phyloP scores from a whole-genome alignment of 176 grass and related monocot genomes.

The Carex pumila region DNA sequence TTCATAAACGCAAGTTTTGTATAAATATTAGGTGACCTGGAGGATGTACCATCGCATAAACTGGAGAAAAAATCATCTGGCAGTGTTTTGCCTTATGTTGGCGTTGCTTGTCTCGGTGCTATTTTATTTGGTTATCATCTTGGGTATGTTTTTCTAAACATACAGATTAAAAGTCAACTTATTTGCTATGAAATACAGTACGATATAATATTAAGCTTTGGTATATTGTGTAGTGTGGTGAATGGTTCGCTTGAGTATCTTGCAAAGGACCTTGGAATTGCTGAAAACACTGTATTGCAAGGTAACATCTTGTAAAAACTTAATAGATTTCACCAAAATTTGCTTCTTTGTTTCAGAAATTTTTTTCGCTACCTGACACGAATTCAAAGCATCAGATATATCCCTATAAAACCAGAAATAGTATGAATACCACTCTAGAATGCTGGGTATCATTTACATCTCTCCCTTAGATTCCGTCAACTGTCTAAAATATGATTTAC shows the following conservation, averaged over 20 bases:
- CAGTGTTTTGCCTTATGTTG: slow-evolving; percentile 87
- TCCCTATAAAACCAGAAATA: background rate
- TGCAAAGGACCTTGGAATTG: slow-evolving; percentile 70
- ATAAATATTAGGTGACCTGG: slow-evolving; percentile 49
- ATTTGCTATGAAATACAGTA: background rate
- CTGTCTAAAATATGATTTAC: background rate
- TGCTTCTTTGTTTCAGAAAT: background rate
- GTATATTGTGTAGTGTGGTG: slow-evolving; percentile 61
- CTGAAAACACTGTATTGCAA: slow-evolving; percentile 79
- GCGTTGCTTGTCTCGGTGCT: slow-evolving; percentile 89
- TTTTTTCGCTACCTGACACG: background rate
- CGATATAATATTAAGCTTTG: slow-evolving; percentile 6
- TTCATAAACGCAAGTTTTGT: background rate
- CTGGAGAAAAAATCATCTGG: slow-evolving; percentile 64
- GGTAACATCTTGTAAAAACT: slow-evolving; percentile 30
- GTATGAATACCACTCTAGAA: background rate
- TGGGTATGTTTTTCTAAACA: slow-evolving; percentile 39
- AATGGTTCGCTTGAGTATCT: slow-evolving; percentile 94
- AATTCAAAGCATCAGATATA: background rate
- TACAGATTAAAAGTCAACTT: background rate
- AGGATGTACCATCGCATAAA: slow-evolving; percentile 54
- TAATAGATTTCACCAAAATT: background rate
- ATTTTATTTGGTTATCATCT: slow-evolving; percentile 99
- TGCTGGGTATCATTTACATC: background rate
- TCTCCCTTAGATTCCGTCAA: background rate